Evolutionary conservation across 352 stramenopile genomes (phyloP), one percentile per base, ranked within the genome.

Genomic region (Phytophthora brassicae): DNA sequence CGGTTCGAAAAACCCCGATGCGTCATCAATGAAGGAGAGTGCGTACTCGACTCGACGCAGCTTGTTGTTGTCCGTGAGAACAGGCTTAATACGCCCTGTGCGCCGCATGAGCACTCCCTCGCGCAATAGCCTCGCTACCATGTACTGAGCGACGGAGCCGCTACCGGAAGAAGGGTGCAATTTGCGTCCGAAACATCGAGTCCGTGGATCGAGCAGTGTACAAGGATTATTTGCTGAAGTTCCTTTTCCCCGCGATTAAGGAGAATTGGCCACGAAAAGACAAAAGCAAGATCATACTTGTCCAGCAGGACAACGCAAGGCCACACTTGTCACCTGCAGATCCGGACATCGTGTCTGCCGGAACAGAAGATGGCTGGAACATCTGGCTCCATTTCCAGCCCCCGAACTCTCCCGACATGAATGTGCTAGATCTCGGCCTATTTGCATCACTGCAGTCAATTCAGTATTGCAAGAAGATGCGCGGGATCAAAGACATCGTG

Each of bases 241-340:
- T n/a, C 5, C 12, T 56, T 1, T 23, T 46, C 20, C 48, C 48
- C 5, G 31, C 33, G 4, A 56, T 44, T 16, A 56, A 56, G 20
- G 12, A 12, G 29, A 24, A 55, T 6, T 55, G 47, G 12, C 35
- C 48, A 35, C 5, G 20, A 4, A 2, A n/a, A 16, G 48, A 46
- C 9, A 5, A 9, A 5, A 5, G 9, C 28, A 13, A 11, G 13
- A 19, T 24, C 8, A 46, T 56, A 22, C 5, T 36, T 9, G 20
- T 56, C 14, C 48, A 56, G 48, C 48, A 46, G n/a, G 48, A 56
- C 35, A 56, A 33, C 9, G 28, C 28, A 33, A 33, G 9, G 28
- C 28, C 28, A 9, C 48, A 46, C 14, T 8, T 46, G 3, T 22
- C 48, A 2, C 20, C 35, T 5, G 2, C 17, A 12, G 48, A 46